These are phyloP conservation scores for Mycena alexandri DNA, from an alignment of 768 basidiomycete species.

Conservation along the genomic window DNA sequence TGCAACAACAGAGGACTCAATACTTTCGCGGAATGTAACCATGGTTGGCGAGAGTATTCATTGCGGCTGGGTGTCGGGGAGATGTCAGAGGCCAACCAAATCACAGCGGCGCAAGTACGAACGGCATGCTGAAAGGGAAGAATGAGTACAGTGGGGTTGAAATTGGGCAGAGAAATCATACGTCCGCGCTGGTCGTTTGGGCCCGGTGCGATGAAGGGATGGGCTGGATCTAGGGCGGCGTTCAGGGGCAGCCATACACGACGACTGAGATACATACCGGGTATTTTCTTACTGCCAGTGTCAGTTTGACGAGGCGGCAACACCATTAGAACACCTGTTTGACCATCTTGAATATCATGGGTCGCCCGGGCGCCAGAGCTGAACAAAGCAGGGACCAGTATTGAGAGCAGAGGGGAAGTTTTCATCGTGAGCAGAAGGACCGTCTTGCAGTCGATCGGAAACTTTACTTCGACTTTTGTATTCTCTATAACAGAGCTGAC, in stretches of 20 bases:
- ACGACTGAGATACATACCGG: slow-evolving; percentile 2
- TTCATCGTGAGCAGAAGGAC: no score
- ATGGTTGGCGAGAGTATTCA: slow-evolving; percentile 20
- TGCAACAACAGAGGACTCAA: background rate
- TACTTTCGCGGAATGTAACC: slow-evolving; percentile 18
- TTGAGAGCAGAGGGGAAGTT: no score
- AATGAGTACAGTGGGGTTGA: background rate
- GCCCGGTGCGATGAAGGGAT: slow-evolving; percentile 13
- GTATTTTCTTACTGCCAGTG: slow-evolving; percentile 5
- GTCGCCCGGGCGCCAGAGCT: no score
- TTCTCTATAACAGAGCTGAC: no score
- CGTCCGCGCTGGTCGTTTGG: background rate
- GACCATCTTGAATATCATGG: background rate
- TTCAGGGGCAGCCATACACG: background rate
- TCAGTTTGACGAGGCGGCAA: slow-evolving; percentile 6
- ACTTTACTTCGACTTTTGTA: no score
- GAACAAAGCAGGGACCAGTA: no score
- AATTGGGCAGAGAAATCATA: background rate
- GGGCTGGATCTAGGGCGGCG: background rate
- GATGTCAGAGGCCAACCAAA: no score
- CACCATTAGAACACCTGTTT: slow-evolving; percentile 11
- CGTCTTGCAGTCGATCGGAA: no score
- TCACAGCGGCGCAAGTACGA: no score
- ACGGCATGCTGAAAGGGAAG: slow-evolving; percentile 7
- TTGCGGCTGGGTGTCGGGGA: background rate